Evolutionary conservation across 371 early-diverging fungal species (phyloP), one percentile per base, ranked within the genome.

Genomic region (Mucor irregularis): DNA sequence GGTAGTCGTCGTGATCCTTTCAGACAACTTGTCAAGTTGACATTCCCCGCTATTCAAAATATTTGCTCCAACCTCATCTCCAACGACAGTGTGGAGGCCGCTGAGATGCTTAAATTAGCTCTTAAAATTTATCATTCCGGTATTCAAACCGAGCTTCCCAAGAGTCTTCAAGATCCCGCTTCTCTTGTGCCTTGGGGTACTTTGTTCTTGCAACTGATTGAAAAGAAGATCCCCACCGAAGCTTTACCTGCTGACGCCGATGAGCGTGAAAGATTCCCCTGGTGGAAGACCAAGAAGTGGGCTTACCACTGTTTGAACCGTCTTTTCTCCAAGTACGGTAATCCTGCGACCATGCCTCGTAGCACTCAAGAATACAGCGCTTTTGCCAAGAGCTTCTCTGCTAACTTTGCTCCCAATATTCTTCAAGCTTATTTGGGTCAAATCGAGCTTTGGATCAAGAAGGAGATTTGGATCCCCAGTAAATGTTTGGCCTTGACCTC

Each of bases 251-350:
- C 81, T 7, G 83, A 82, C 31, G 66, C 71, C 17, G 89, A 87
- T 37, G 94, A 91, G 31, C 71, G 87, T 29, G 92, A 90, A 51
- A 82, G 83, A 61, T 87, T 89, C 64, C 83, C 86, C 16, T 93
- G 89, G 87, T 92, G 91, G 90, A 93, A 93, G 78, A 90, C 90
- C 33, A 94, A 94, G 73, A 94, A 96, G 56, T 96, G 98, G 96
- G 92, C 96, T 4, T 87, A 86, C 59, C 83, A 85, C 37, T 89
- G 89, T 73, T 64, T 96, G 55, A 91, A 94, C 73, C 82, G 80
- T n/a, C 78, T 94, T 16, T 92, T 93, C 55, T 60, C 42, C 45
- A 86, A 89, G 58, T 93, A 92, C 58, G 92, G 92, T 45, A 88
- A 89, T 61, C 89, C 87, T 21, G 82, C 88, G 1, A 68, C 80